phyloP scores from a whole-genome alignment of 441 rosid genomes.

The Gossypium lobatum region DNA sequence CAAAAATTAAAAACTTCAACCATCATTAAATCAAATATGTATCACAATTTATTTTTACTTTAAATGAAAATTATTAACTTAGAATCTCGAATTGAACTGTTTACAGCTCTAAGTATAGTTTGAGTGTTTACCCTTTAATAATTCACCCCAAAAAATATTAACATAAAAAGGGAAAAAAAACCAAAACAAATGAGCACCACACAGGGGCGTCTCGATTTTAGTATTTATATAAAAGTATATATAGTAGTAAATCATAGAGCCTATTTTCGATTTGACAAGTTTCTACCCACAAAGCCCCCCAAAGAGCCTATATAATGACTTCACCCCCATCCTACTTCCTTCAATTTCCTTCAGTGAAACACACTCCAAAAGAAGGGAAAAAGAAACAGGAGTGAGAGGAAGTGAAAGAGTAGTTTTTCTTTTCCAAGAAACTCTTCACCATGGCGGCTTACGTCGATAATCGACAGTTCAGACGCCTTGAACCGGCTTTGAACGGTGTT shows the following conservation, averaged over 20 bases:
- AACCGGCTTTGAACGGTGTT: constrained; percentile 43
- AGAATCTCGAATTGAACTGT: too few relatives aligned
- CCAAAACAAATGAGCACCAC: too few relatives aligned
- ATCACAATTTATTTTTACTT: too few relatives aligned
- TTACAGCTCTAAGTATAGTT: too few relatives aligned
- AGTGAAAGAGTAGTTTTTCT: not conserved
- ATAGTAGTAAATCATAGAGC: too few relatives aligned
- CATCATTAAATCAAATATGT: too few relatives aligned
- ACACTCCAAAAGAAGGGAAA: not conserved
- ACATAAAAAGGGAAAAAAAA: too few relatives aligned
- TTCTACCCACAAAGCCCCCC: not conserved
- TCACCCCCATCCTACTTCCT: not conserved
- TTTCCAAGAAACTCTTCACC: not conserved
- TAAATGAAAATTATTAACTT: too few relatives aligned
- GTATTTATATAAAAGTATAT: not conserved
- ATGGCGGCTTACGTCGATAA: constrained; percentile 88
- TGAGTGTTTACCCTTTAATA: too few relatives aligned
- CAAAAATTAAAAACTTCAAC: too few relatives aligned
- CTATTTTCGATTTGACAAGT: not conserved
- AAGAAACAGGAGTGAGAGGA: not conserved
- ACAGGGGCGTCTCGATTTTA: not conserved
- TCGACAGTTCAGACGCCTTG: constrained; percentile 55
- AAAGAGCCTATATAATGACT: constrained; percentile 25
- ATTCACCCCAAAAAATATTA: too few relatives aligned
- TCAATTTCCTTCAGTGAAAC: constrained; percentile 10